These are phyloP conservation scores for Cytospora mali DNA, from an alignment of 2,329 filamentous ascomycete species.

Conservation along the genomic window DNA sequence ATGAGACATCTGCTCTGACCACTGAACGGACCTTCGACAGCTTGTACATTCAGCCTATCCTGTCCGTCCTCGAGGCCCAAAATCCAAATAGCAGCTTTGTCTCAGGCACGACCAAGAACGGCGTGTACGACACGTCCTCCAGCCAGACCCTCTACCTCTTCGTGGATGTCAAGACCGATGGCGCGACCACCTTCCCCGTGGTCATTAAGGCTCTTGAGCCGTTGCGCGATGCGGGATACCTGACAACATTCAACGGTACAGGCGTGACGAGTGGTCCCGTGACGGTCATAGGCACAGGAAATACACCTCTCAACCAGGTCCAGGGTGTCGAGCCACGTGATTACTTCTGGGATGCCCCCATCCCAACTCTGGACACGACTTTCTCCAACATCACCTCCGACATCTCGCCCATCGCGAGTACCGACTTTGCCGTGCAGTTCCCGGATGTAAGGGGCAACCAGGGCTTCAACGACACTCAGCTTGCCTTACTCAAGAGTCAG, in stretches of 20 bases:
- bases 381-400: slow-evolving; percentile 33
- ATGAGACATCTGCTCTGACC: slow-evolving; percentile 57
- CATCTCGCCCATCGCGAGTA: slow-evolving; percentile 35
- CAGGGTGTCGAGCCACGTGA: slow-evolving; percentile 60
- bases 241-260: slow-evolving; percentile 53
- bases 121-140: slow-evolving; percentile 57
- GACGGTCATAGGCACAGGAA: slow-evolving; percentile 69
- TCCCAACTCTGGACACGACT: slow-evolving; percentile 30
- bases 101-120: slow-evolving; percentile 45
- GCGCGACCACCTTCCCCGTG: slow-evolving; percentile 51
- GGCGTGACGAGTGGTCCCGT: slow-evolving; percentile 55
- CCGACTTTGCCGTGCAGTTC: slow-evolving; percentile 41
- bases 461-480: slow-evolving; percentile 49
- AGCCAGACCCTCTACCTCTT: slow-evolving; percentile 60
- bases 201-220: slow-evolving; percentile 57
- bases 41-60: slow-evolving; percentile 65
- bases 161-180: slow-evolving; percentile 67
- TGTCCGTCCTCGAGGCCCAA: slow-evolving; percentile 55
- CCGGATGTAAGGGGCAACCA: slow-evolving; percentile 39
- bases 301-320: slow-evolving; percentile 58
- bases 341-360: slow-evolving; percentile 37
- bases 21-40: slow-evolving; percentile 56
- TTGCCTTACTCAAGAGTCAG: slow-evolving; percentile 53
- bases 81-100: slow-evolving; percentile 52
- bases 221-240: slow-evolving; percentile 57